Conservation (phyloP, 768 basidiomycete genomes). For the Grammothele lineata region DNA sequence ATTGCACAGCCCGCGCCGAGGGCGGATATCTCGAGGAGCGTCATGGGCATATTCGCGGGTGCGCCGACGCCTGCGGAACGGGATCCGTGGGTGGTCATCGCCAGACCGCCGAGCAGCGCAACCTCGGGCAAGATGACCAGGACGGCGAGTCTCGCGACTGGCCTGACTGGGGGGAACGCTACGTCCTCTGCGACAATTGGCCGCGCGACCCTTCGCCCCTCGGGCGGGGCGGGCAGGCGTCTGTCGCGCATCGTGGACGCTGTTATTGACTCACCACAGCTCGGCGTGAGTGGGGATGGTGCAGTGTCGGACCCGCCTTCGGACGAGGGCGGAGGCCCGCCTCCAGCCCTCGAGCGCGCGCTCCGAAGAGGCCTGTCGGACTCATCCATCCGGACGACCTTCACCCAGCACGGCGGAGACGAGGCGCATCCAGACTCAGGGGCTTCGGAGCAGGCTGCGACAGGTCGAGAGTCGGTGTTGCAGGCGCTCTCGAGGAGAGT, state of each 20-base stretch:
- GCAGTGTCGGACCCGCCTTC: conserved; percentile 31
- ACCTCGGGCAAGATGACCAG: conserved; percentile 1
- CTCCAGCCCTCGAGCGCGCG: conserved; percentile 58
- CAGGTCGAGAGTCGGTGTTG: conserved; percentile 26
- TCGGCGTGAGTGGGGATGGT: conserved; percentile 22
- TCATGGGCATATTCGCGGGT: conserved; percentile 93
- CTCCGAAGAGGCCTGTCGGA: conserved; percentile 84
- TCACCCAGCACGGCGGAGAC: conserved; percentile 51
- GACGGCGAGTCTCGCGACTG: neutral
- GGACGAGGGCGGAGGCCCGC: conserved; percentile 7
- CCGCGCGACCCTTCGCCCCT: conserved; percentile 19
- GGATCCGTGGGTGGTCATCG: conserved; percentile 75
- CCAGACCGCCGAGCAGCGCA: conserved; percentile 22
- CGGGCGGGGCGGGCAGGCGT: conserved; percentile 22
- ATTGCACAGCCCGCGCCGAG: conserved; percentile 11
- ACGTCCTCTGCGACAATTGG: conserved; percentile 18
- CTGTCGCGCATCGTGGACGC: conserved; percentile 76
- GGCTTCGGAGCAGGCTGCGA: neutral
- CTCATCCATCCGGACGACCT: conserved; percentile 88
- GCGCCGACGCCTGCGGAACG: conserved; percentile 49
- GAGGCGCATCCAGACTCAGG: neutral
- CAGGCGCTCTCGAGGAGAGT: conserved; percentile 29
- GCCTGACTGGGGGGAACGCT: conserved; percentile 1
- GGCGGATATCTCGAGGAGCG: conserved; percentile 27
- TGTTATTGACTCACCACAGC: conserved; percentile 53